A percentile compares a stretch with the other conserved stretches of the same genome.
Conservation (phyloP, 169 alveolate genomes). For the Plasmodium reichenowi region DNA sequence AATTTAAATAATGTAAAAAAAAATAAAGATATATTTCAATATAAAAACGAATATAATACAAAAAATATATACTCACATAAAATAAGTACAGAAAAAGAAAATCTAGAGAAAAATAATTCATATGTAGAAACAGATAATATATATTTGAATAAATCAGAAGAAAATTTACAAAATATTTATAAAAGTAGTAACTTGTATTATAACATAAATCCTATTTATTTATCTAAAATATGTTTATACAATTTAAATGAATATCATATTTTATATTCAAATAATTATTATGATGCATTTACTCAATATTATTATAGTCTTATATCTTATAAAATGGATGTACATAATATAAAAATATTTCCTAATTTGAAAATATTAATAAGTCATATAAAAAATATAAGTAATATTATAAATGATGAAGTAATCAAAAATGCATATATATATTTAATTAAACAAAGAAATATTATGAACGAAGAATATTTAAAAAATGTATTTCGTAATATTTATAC, state of each 20-base stretch:
- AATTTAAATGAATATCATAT: slow-evolving; percentile 72
- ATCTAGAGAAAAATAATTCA: neutral
- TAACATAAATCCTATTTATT: slow-evolving; percentile 66
- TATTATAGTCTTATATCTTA: slow-evolving; percentile 63
- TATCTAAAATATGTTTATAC: slow-evolving; percentile 73
- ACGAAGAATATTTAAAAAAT: slow-evolving; percentile 19
- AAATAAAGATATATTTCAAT: slow-evolving; percentile 71
- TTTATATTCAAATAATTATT: slow-evolving; percentile 56
- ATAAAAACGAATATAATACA: slow-evolving; percentile 29
- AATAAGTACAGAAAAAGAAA: slow-evolving; percentile 13
- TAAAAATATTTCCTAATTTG: slow-evolving; percentile 69
- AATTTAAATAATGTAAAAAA: slow-evolving; percentile 39
- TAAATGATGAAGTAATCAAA: slow-evolving; percentile 66
- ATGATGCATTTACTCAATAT: slow-evolving; percentile 71
- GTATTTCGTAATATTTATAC: slow-evolving; percentile 17
- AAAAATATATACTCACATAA: slow-evolving; percentile 70
- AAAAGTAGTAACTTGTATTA: slow-evolving; percentile 71
- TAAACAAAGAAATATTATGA: slow-evolving; percentile 48
- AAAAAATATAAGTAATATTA: slow-evolving; percentile 61
- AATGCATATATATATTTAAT: slow-evolving; percentile 62
- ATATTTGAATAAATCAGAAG: slow-evolving; percentile 48
- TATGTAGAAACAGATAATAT: slow-evolving; percentile 54
- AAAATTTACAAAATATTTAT: slow-evolving; percentile 29
- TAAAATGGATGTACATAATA: slow-evolving; percentile 60
- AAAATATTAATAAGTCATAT: slow-evolving; percentile 65